A percentile compares a stretch with the other conserved stretches of the same genome.
Conservation (phyloP, 805 yeast species). For the Ogataea nakhonphanomensis region DNA sequence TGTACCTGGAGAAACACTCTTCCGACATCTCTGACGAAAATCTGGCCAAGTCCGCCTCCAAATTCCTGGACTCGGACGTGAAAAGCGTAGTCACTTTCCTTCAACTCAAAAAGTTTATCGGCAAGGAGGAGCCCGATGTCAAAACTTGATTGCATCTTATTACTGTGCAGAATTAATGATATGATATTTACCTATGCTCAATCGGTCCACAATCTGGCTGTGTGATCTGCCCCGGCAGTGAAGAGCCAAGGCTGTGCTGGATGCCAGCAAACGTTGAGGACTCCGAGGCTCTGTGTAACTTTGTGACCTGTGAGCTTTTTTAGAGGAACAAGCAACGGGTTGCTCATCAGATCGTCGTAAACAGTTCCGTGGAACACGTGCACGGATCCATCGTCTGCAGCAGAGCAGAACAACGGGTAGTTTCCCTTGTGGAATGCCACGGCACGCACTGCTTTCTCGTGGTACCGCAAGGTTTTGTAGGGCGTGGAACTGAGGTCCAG, state of each 20-base stretch:
- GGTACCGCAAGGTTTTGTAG: slow-evolving; percentile 92
- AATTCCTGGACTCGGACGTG: slow-evolving; percentile 63
- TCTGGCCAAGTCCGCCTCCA: slow-evolving; percentile 51
- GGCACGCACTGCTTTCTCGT: slow-evolving; percentile 88
- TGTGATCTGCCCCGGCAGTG: slow-evolving; percentile 95
- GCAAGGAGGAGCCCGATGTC: slow-evolving; percentile 86
- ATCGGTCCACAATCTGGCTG: slow-evolving; percentile 95
- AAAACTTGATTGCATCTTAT: slow-evolving; percentile 48
- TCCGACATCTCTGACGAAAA: slow-evolving; percentile 49
- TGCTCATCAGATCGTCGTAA: slow-evolving; percentile 91
- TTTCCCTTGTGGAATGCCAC: slow-evolving; percentile 82
- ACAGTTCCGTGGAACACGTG: slow-evolving; percentile 97
- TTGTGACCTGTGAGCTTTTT: slow-evolving; percentile 92
- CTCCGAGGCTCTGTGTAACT: slow-evolving; percentile 76
- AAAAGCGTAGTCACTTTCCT: slow-evolving; percentile 61
- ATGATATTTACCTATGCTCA: slow-evolving; percentile 24
- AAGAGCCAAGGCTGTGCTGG: slow-evolving; percentile 98
- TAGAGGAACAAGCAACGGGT: slow-evolving; percentile 92
- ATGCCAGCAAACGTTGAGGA: slow-evolving; percentile 88
- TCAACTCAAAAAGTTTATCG: slow-evolving; percentile 67
- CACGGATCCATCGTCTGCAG: slow-evolving; percentile 89
- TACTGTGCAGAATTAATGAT: background rate
- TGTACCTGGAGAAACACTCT: slow-evolving; percentile 84
- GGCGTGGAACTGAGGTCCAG: slow-evolving; percentile 85
- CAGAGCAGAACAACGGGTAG: slow-evolving; percentile 89